Evolutionary conservation across 164 flowering plant species (phyloP), one percentile per base, ranked within the genome.

Genomic region (Stephania cephalantha): DNA sequence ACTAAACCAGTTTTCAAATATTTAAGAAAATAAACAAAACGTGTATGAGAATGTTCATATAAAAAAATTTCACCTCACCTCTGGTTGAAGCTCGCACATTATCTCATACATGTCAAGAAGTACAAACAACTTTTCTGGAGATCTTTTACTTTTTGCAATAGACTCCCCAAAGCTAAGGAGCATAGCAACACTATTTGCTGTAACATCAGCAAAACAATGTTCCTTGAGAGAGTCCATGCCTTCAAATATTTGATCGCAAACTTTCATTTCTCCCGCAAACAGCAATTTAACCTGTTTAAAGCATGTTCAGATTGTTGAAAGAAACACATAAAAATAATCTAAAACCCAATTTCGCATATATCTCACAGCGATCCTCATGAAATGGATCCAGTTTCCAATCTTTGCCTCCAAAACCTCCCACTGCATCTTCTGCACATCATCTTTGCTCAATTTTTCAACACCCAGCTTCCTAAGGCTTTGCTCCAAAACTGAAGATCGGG

Each of bases 131-230:
- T 95, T 95, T 82, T 95, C 97, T 6, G 99, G 98, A 0, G 99
- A 95, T 81, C 99, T 90, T 81, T 92, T 95, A 86, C 99, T 95
- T 84, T 82, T 95, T 71, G 98, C 97, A 76, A 95, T 89, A 68
- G 99, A 96, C 76, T 93, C 98, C 79, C 99, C 98, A 85, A 95
- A 93, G 87, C 99, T 95, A 66, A 95, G 93, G 15, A 95, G 94
- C 80, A 91, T 81, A 2, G 92, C 84, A 45, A 96, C 88, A 86
- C 97, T 88, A 72, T 86, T 88, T 68, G 86, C 81, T 75, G 97
- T 89, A 65, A 89, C 98, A 74, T 94, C 98, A 65, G 95, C 94
- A 87, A 96, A 96, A 80, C 91, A 87, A 55, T 82, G 91, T 70
- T 92, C 95, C 83, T 82, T 86, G 63, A 92, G 87, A 73, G 91